phyloP scores from a whole-genome alignment of 2,329 filamentous ascomycete species.

The Rutstroemia sp. region DNA sequence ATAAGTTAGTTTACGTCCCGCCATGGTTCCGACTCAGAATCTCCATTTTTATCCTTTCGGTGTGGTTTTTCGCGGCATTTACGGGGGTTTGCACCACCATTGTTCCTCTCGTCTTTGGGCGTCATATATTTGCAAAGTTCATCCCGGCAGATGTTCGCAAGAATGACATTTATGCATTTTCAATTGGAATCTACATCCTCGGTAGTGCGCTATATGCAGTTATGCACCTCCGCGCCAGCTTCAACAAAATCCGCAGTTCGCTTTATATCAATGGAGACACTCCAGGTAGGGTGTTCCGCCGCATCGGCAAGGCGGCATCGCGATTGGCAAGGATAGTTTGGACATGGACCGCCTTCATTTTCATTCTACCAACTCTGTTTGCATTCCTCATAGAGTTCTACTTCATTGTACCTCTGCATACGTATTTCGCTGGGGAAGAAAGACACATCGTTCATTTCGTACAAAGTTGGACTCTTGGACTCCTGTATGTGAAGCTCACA shows the following conservation, averaged over 20 bases:
- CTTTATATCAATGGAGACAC: conserved; percentile 21
- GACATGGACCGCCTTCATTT: conserved; percentile 63
- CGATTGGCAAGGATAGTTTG: conserved; percentile 51
- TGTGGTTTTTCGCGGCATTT: conserved; percentile 88
- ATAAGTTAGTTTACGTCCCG: conserved; percentile 66
- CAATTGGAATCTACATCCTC: conserved; percentile 76
- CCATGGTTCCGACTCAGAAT: conserved; percentile 77
- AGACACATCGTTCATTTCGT: conserved; percentile 76
- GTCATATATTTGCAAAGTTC: conserved; percentile 64
- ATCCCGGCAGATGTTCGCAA: conserved; percentile 66
- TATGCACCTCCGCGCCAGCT: conserved; percentile 39
- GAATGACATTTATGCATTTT: conserved; percentile 96
- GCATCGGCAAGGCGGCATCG: conserved; percentile 11
- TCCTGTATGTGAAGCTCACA: conserved; percentile 80
- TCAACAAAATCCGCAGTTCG: conserved; percentile 29
- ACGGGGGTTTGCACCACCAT: conserved; percentile 83
- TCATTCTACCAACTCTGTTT: conserved; percentile 77
- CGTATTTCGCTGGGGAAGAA: conserved; percentile 29
- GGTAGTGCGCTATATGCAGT: conserved; percentile 58
- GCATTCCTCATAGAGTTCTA: conserved; percentile 82
- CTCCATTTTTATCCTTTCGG: conserved; percentile 75
- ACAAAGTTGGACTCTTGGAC: conserved; percentile 88
- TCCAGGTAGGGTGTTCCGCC: conserved; percentile 23
- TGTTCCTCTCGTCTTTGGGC: conserved; percentile 77
- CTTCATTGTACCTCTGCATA: conserved; percentile 65